A percentile compares a stretch with the other conserved stretches of the same genome.
phyloP scores from a whole-genome alignment of 2,329 filamentous ascomycete genomes.

The Mycosphaerella arachidis region DNA sequence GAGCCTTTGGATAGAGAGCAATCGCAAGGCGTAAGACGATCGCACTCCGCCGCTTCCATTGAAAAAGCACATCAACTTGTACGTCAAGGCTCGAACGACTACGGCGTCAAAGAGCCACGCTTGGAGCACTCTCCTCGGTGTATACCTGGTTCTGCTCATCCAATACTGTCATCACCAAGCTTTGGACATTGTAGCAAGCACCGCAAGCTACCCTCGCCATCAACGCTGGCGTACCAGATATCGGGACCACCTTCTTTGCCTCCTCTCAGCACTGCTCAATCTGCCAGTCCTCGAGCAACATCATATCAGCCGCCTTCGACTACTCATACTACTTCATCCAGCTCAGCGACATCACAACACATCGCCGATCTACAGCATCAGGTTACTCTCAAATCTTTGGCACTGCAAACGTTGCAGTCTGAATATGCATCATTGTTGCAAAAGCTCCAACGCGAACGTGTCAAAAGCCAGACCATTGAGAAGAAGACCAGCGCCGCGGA shows the following conservation, averaged over 20 bases:
- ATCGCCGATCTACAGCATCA: conserved; percentile 52
- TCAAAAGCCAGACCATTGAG: conserved; percentile 47
- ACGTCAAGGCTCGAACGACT: conserved; percentile 17
- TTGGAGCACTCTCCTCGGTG: conserved; percentile 20
- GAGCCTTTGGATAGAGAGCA: conserved; percentile 19
- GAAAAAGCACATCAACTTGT: conserved; percentile 12
- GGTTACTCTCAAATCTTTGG: conserved; percentile 50
- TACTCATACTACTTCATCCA: conserved; percentile 23
- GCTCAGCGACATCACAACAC: conserved; percentile 33
- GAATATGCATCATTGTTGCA: conserved; percentile 52
- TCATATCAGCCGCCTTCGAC: conserved; percentile 23
- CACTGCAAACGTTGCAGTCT: conserved; percentile 50
- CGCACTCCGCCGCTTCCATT: conserved; percentile 16
- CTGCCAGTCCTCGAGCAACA: conserved; percentile 22
- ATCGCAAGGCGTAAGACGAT: conserved; percentile 15
- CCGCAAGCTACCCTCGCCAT: conserved; percentile 26
- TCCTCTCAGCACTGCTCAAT: conserved; percentile 13
- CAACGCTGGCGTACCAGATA: conserved; percentile 22
- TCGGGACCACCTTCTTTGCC: conserved; percentile 16
- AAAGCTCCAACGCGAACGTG: conserved; percentile 49
- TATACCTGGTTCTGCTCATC: conserved; percentile 19
- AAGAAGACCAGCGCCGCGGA: conserved; percentile 49
- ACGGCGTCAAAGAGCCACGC: conserved; percentile 3
- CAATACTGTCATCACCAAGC: conserved; percentile 20
- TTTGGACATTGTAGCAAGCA: conserved; percentile 5